phyloP scores from a whole-genome alignment of 257 asterid genomes.

The Jaltomata sinuosa region DNA sequence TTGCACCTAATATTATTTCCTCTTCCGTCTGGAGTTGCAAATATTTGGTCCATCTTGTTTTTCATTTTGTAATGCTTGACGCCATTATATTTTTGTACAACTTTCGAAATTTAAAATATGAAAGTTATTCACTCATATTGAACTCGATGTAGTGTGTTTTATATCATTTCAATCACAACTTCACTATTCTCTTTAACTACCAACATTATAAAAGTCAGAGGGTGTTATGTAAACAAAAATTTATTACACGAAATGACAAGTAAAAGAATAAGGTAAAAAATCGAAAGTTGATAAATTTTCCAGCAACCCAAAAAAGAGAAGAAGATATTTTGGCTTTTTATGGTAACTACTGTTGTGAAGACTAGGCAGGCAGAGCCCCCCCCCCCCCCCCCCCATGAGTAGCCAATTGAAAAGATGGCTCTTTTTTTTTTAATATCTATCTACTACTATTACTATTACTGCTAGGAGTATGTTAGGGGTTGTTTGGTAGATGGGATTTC shows the following conservation, averaged over 20 bases:
- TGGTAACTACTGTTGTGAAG: constrained; percentile 28
- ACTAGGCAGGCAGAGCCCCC: neutral
- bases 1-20: neutral
- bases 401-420: neutral
- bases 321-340: constrained; percentile 25
- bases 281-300: neutral
- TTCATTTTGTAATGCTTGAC: neutral
- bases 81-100: neutral
- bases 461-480: too few species aligned
- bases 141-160: neutral
- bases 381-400: neutral
- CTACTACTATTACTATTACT: neutral
- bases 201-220: too few species aligned
- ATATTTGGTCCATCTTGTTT: too few species aligned
- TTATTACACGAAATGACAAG: neutral
- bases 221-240: neutral
- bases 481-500: too few species aligned
- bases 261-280: neutral
- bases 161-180: neutral
- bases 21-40: neutral
- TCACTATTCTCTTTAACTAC: neutral
- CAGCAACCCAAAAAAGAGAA: constrained; percentile 3
- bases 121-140: neutral
- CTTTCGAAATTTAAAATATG: too few species aligned
- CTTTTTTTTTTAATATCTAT: neutral